A percentile compares a stretch with the other conserved stretches of the same genome.
Evolutionary conservation across 306 rosid species (phyloP).

Genomic region (Fagus sylvatica): DNA sequence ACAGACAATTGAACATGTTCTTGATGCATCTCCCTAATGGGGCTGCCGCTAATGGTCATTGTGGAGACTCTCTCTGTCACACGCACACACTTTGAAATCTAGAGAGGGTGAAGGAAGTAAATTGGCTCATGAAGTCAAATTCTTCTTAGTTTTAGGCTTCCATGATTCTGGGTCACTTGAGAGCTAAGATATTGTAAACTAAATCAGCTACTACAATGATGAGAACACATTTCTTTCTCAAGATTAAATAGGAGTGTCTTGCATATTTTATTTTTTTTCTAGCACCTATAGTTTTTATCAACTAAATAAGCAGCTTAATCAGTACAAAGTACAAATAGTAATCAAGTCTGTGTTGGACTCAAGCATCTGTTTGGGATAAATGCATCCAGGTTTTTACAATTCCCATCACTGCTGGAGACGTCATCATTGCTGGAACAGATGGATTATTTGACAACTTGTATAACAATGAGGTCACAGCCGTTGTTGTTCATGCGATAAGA

Average conservation of each 20-base stretch:
- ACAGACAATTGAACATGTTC: background rate
- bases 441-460: conserved; percentile 90
- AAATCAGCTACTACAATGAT: background rate
- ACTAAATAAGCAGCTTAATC: background rate
- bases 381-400: conserved; percentile 55
- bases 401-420: conserved; percentile 68
- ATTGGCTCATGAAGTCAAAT: background rate
- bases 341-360: background rate
- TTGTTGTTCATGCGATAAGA: conserved; percentile 61
- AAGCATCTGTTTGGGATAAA: conserved; percentile 12
- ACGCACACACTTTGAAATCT: background rate
- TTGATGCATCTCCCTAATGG: background rate
- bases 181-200: background rate
- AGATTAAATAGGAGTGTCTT: background rate
- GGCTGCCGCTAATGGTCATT: background rate
- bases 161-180: background rate
- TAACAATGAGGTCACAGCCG: conserved; percentile 56
- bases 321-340: background rate
- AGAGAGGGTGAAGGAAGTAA: background rate
- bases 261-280: background rate
- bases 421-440: conserved; percentile 82
- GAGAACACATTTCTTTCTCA: background rate
- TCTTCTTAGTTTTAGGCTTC: background rate
- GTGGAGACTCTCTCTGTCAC: background rate
- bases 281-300: background rate